phyloP scores from a whole-genome alignment of 2,329 filamentous ascomycete species.

The Beauveria sp. region DNA sequence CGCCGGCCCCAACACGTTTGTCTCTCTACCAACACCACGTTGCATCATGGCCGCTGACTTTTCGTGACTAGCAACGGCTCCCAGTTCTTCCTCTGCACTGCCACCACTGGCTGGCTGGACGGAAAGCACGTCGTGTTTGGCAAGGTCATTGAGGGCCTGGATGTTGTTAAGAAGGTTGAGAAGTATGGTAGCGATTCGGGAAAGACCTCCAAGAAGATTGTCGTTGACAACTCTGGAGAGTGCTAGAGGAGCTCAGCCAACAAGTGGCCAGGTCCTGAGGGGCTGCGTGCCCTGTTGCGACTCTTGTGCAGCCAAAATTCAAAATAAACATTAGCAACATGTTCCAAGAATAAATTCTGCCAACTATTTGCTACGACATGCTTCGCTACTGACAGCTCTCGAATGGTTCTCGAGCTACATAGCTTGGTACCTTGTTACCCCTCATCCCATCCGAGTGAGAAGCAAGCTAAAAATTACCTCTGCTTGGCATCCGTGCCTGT shows the following conservation, averaged over 20 bases:
- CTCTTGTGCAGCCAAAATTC: neutral
- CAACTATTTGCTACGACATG: too few relatives aligned
- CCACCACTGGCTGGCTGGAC: constrained; percentile 71
- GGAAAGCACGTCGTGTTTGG: constrained; percentile 71
- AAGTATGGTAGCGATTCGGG: constrained; percentile 3
- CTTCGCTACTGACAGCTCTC: too few relatives aligned
- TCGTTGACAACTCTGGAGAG: constrained; percentile 5
- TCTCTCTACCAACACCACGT: neutral
- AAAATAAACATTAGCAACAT: neutral
- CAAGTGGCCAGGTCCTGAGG: neutral
- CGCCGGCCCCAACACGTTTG: constrained; percentile 18
- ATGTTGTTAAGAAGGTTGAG: constrained; percentile 11
- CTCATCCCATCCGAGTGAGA: too few relatives aligned
- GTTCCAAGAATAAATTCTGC: neutral
- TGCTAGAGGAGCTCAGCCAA: neutral
- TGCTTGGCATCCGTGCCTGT: too few relatives aligned
- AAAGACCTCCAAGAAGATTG: constrained; percentile 5
- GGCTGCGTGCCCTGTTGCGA: neutral
- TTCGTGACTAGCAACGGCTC: constrained; percentile 69
- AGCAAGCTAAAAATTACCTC: too few relatives aligned
- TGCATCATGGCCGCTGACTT: neutral
- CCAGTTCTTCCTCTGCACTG: constrained; percentile 89
- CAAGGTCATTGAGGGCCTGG: constrained; percentile 42
- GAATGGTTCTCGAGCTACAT: too few relatives aligned
- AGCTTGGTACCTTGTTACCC: too few relatives aligned